Evolutionary conservation across 2,329 filamentous ascomycete species (phyloP).

Genomic region (Talaromyces rugulosus): DNA sequence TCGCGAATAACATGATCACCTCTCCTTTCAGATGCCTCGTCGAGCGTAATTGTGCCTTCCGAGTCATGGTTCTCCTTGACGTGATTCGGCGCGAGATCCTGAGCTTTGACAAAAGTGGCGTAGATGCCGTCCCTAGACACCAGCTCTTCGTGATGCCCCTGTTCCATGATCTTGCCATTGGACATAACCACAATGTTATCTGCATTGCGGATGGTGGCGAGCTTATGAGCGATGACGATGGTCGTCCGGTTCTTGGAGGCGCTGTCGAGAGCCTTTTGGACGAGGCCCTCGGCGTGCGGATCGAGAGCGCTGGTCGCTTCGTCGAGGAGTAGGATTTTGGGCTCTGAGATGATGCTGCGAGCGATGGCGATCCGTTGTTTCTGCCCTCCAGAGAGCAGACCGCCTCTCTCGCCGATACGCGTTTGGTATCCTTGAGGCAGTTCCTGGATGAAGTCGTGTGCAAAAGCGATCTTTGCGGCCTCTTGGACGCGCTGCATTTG

Average conservation of each 20-base stretch:
- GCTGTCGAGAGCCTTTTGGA: constrained; percentile 84
- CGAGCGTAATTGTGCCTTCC: no score
- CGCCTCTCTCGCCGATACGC: constrained; percentile 87
- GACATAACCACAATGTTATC: constrained; percentile 96
- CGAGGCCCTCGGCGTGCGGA: constrained; percentile 91
- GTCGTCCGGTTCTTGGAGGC: constrained; percentile 84
- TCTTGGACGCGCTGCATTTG: constrained; percentile 22
- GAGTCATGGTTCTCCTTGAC: no score
- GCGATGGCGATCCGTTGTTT: constrained; percentile 97
- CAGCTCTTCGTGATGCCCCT: constrained; percentile 80
- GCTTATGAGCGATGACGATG: constrained; percentile 89
- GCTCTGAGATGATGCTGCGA: constrained; percentile 81
- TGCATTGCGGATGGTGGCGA: constrained; percentile 89
- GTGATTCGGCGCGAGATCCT: constrained; percentile 25
- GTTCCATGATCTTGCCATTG: constrained; percentile 77
- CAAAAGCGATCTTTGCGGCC: constrained; percentile 23
- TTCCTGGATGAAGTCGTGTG: constrained; percentile 23
- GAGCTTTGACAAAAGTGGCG: constrained; percentile 51
- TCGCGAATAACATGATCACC: no score
- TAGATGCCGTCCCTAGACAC: constrained; percentile 70
- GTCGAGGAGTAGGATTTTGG: constrained; percentile 86
- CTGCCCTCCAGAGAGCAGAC: constrained; percentile 87
- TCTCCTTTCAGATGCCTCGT: no score
- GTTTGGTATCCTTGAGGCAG: constrained; percentile 88
- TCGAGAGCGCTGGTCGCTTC: constrained; percentile 93